Conservation (phyloP, 495 filamentous ascomycete species). For the Neurospora sp. region DNA sequence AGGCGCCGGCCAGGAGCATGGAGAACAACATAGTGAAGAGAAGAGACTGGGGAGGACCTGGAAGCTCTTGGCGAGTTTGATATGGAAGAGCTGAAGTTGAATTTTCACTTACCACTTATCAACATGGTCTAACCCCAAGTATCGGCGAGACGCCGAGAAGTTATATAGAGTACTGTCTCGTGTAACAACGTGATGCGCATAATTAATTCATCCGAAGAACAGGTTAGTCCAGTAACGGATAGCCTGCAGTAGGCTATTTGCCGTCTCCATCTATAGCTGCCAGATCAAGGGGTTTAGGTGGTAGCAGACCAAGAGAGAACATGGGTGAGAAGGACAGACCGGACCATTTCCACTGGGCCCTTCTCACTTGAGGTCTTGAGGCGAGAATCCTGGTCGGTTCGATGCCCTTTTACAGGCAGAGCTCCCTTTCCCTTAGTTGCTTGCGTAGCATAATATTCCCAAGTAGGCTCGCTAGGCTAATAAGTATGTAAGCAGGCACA, state of each 20-base stretch:
- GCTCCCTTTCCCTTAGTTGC: background rate
- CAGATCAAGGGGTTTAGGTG: background rate
- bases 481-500: background rate
- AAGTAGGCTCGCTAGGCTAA: background rate
- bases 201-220: background rate
- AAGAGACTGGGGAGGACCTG: background rate
- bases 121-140: background rate
- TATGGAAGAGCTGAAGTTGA: background rate
- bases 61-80: background rate
- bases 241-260: background rate
- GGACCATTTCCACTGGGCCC: background rate
- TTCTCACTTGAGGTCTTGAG: background rate
- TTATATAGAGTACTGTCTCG: background rate
- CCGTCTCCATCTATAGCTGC: background rate
- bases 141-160: background rate
- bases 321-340: background rate
- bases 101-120: background rate
- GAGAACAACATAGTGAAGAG: slow-evolving; percentile 15
- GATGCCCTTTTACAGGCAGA: background rate
- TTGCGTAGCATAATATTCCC: background rate
- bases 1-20: slow-evolving; percentile 15
- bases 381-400: background rate
- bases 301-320: background rate
- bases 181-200: background rate
- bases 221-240: background rate